Evolutionary conservation across 208 protist genomes (phyloP), one percentile per base, ranked within the genome.

Genomic region (Sergeia podlipaevii): DNA sequence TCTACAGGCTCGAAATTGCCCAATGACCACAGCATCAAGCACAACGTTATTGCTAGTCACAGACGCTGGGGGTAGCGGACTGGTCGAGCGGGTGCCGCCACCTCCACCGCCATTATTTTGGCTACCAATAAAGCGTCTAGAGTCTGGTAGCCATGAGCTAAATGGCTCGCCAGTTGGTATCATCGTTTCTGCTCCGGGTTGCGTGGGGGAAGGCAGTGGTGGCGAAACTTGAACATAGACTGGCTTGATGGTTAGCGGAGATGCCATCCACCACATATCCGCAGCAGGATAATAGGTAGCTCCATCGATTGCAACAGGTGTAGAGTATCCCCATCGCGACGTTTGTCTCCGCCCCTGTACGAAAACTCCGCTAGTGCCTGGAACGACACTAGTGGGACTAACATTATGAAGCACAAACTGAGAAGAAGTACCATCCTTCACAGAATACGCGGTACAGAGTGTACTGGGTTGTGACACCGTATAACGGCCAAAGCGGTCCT

Each of bases 261-360:
- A 81, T 1, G 70, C 68, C 85, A 92, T 88, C 80, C 80, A 92
- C 77, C 77, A 92, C 39, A 83, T 18, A 42, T 92, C 76, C 2
- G 67, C 50, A 0, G 70, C 80, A 7, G 75, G 65, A 13, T 70
- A 59, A 58, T 82, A 86, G 2, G 32, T 39, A 46, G 63, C 34
- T 2, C 69, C 74, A 8, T 62, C 60, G 5, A 77, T 29, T 24
- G 64, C 65, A 23, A 92, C 28, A 0, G 66, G 30, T 0, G 33
- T 27, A 0, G 75, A 38, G 18, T 13, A 21, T 2, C 17, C 15
- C 10, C 55, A 29, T n/a, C 46, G 48, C 32, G 52, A 48, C 0
- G 46, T 52, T 46, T 77, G 67, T n/a, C 42, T 68, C 15, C 48
- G 47, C 21, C 80, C 85, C 33, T 85, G 72, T 10, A 92, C 49